Conservation (phyloP, 257 asterid genomes). For the Coffea eugenioides region DNA sequence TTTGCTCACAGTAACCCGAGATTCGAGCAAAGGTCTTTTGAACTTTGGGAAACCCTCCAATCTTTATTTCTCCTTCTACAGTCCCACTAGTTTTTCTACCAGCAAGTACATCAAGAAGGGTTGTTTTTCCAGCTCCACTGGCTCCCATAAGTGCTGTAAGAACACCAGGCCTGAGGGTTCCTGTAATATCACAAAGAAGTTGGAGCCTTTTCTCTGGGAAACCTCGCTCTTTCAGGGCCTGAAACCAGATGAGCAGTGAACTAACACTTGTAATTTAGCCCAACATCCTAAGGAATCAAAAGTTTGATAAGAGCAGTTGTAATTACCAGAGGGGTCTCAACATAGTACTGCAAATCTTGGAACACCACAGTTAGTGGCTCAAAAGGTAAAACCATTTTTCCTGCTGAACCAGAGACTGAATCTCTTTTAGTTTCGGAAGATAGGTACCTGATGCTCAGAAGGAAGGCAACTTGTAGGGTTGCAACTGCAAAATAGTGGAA, state of each 20-base stretch:
- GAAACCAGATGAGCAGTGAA: conserved; percentile 4
- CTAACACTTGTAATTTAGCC: neutral
- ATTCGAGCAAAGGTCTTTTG: conserved; percentile 55
- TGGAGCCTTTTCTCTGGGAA: conserved; percentile 41
- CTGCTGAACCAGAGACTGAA: conserved; percentile 27
- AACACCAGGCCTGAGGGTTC: conserved; percentile 58
- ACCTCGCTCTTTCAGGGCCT: conserved; percentile 63
- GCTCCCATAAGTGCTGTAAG: conserved; percentile 70
- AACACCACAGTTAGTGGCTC: conserved; percentile 50
- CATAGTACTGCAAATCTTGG: conserved; percentile 49
- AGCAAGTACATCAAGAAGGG: conserved; percentile 61
- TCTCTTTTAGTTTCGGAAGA: neutral
- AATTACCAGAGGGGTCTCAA: conserved; percentile 51
- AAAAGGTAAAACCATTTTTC: conserved; percentile 60
- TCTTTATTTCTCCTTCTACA: conserved; percentile 45
- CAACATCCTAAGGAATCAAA: neutral
- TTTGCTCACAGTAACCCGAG: conserved; percentile 64
- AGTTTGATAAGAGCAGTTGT: neutral
- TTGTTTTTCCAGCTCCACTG: conserved; percentile 69
- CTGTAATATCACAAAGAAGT: conserved; percentile 50
- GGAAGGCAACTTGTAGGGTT: neutral
- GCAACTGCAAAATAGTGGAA: neutral
- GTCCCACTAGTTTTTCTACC: conserved; percentile 65
- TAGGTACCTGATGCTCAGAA: too few relatives aligned
- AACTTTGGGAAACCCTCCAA: conserved; percentile 59